Evolutionary conservation across 2,329 filamentous ascomycete genomes (phyloP), one percentile per base, ranked within the genome.

Genomic region (Trichoderma semiorbis): DNA sequence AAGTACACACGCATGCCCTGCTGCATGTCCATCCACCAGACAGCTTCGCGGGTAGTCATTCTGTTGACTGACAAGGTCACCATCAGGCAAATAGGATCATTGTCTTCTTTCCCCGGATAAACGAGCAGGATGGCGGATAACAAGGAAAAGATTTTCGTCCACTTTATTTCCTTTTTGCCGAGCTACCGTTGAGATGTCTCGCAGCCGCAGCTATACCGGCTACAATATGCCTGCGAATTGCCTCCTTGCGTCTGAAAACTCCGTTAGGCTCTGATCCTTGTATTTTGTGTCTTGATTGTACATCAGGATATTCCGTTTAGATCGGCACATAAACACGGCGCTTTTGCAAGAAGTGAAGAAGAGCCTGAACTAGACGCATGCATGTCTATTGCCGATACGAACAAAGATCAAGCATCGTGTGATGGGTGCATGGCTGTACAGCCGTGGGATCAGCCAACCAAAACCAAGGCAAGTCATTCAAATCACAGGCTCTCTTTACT

Each of bases 31-130:
- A 30, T 47, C 69, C 63, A 53, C 73, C 57, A 70, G 60, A 74
- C 34, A 61, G 69, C 30, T 50, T 26, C 34, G n/a, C 55, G 34
- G 47, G n/a, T 55, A 67, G 60, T 43, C 55, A 36, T 32, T 47
- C 70, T 14, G 11, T 63, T 26, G 57, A 32, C 30, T 26, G 58
- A 47, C 21, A 63, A 70, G 65, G 26, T 24, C 65, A 32, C 21
- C 26, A 62, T 69, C 66, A 69, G 57, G 66, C 66, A 69, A 69
- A 69, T 69, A 69, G 66, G 66, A 69, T 69, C 66, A 69, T 32
- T 53, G 36, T 57, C 12, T 28, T 50, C 28, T 36, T 39, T 69
- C 57, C 66, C 66, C 66, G 57, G 66, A 68, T 60, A 47, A 62
- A 69, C 39, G 39, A 61, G 57, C 28, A 69, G 55, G 16, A 5